These are phyloP conservation scores for Coniella lustricola DNA, from an alignment of 2,329 filamentous ascomycete species.

Conservation along the genomic window DNA sequence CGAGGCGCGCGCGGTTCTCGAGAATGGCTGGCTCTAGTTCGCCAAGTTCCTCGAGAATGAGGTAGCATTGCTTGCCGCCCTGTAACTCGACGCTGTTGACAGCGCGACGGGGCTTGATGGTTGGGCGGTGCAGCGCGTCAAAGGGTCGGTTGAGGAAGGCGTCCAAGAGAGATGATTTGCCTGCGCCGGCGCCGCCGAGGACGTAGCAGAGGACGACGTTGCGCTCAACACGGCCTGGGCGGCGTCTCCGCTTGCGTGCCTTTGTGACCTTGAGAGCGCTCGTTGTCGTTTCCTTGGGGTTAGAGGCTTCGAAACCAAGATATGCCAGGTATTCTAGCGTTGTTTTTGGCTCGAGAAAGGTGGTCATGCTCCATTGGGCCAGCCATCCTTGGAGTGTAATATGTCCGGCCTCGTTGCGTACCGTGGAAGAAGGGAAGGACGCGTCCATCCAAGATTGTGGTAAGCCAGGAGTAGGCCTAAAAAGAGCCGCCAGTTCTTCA, in stretches of 20 bases:
- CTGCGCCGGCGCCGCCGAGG: constrained; percentile 74
- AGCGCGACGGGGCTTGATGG: constrained; percentile 86
- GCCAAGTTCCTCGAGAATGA: constrained; percentile 91
- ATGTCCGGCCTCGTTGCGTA: constrained; percentile 89
- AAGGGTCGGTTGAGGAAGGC: constrained; percentile 88
- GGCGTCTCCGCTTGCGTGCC: constrained; percentile 74
- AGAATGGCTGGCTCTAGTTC: constrained; percentile 92
- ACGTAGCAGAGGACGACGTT: constrained; percentile 95
- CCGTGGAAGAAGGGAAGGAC: constrained; percentile 86
- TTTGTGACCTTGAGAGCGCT: constrained; percentile 89
- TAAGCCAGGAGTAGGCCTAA: constrained; percentile 86
- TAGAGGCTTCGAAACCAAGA: constrained; percentile 81
- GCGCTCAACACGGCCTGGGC: constrained; percentile 79
- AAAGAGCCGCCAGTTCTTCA: constrained; percentile 74
- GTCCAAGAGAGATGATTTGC: constrained; percentile 86
- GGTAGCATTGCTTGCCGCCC: constrained; percentile 92
- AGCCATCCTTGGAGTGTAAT: constrained; percentile 97
- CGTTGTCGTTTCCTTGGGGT: constrained; percentile 68
- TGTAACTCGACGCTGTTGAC: constrained; percentile 96
- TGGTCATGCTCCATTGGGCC: constrained; percentile 99
- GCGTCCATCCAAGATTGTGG: constrained; percentile 82
- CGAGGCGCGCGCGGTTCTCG: constrained; percentile 83
- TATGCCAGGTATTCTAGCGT: constrained; percentile 95
- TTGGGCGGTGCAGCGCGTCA: constrained; percentile 76
- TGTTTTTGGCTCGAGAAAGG: constrained; percentile 89